Evolutionary conservation across 345 rosid species (phyloP), one percentile per base, ranked within the genome.

Genomic region (Corchorus capsularis): DNA sequence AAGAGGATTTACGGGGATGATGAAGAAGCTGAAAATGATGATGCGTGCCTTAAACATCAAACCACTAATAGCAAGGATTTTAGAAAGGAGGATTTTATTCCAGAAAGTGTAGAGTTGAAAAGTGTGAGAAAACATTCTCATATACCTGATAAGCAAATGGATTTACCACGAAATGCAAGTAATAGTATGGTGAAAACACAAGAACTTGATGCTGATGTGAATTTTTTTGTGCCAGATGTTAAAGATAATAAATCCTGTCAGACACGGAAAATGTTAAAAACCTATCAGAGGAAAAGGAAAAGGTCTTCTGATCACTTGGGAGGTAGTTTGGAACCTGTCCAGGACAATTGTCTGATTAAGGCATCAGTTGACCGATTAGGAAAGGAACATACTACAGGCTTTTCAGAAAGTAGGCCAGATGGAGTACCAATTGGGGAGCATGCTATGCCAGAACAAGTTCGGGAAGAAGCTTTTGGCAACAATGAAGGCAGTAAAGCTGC

Each of bases 401-500:
- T 72, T 45, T 56, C 60, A 43, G 79, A 74, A 69, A 63, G 75
- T 68, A 41, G 34, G 70, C 46, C 78, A 4, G 72, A 53, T 35
- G 72, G 12, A 14, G 72, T 37, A n/a, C 72, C 43, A 49, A 22
- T 27, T 16, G 64, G 54, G 37, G 67, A 69, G 49, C 32, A 49
- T 35, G 75, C 68, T 49, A n/a, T 76, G 52, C 67, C 79, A 50
- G 46, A 11, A 49, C 75, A 73, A 52, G 75, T 53, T 52, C 54
- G 14, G 16, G 71, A 32, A 59, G 76, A 75, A 59, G 49, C 75
- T 17, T 72, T 73, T 39, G 60, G 63, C 75, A 34, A 57, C 46
- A 22, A 55, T 63, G 39, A 64, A 75, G 75, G 61, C 61, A 77
- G 63, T 73, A 76, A 65, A 15, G 37, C 63, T 71, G 57, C 57